These are phyloP conservation scores for Pythium myriotylum DNA, from an alignment of 352 stramenopile species.

Conservation along the genomic window DNA sequence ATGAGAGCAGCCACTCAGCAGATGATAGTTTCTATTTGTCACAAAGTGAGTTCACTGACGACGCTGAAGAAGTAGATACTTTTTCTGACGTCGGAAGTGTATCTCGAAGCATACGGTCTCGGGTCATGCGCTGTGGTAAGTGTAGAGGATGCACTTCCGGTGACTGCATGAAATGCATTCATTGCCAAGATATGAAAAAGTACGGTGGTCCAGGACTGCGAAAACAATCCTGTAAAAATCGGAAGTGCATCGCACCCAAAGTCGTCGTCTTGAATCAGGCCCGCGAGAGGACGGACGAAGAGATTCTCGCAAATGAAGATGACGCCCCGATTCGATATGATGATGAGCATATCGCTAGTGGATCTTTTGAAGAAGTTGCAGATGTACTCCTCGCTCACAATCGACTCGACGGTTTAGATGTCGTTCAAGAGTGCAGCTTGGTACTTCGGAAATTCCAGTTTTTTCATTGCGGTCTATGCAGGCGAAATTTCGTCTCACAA, in stretches of 20 bases:
- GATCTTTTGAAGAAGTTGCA: slow-evolving; percentile 11
- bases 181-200: slow-evolving; percentile 87
- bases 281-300: slow-evolving; percentile 37
- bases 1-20: slow-evolving; percentile 24
- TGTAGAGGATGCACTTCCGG: slow-evolving; percentile 68
- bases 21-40: slow-evolving; percentile 16
- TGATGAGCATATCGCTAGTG: background rate
- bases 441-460: slow-evolving; percentile 52
- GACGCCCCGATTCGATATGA: slow-evolving; percentile 31
- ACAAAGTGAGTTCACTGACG: slow-evolving; percentile 4
- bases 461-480: slow-evolving; percentile 55
- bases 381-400: slow-evolving; percentile 15
- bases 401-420: slow-evolving; percentile 29
- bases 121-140: slow-evolving; percentile 77
- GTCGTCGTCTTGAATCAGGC: slow-evolving; percentile 69
- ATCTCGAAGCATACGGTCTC: slow-evolving; percentile 44
- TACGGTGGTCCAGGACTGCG: slow-evolving; percentile 76
- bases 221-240: slow-evolving; percentile 83
- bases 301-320: slow-evolving; percentile 1
- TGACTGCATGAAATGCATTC: slow-evolving; percentile 77
- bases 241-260: slow-evolving; percentile 75
- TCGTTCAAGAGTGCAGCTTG: slow-evolving; percentile 62
- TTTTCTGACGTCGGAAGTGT: slow-evolving; percentile 41
- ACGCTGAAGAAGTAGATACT: slow-evolving; percentile 30
- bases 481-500: slow-evolving; percentile 52